Evolutionary conservation across 108 stramenopile genomes (phyloP).

Genomic region (Phaeodactylum tricornutum): DNA sequence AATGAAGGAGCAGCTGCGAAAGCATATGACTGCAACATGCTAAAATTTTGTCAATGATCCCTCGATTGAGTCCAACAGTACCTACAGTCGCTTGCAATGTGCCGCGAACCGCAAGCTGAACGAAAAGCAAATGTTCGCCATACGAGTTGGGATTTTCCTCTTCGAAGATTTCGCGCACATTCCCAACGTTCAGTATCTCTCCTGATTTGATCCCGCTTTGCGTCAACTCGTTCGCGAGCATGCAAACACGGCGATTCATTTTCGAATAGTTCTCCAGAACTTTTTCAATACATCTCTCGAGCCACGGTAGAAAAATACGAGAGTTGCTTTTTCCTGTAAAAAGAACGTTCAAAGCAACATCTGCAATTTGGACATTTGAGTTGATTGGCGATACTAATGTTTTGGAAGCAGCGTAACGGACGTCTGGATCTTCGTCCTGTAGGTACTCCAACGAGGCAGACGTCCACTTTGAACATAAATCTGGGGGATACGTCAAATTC

Average conservation of each 20-base stretch:
- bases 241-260: constrained; percentile 7
- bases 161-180: constrained; percentile 47
- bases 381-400: no score
- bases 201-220: constrained; percentile 4
- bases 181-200: constrained; percentile 7
- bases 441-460: constrained; percentile 14
- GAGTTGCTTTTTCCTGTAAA: background rate
- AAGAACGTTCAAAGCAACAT: background rate
- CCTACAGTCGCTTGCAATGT: no score
- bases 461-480: background rate
- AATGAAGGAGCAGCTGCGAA: no score
- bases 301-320: background rate
- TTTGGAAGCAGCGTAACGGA: constrained; percentile 26
- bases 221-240: constrained; percentile 4
- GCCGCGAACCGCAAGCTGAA: constrained; percentile 30
- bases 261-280: background rate
- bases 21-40: no score
- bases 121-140: constrained; percentile 20
- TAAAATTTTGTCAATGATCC: no score
- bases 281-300: background rate
- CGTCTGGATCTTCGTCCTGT: constrained; percentile 50
- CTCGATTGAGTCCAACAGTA: no score
- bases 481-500: background rate
- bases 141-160: constrained; percentile 44
- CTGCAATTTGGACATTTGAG: background rate